Evolutionary conservation across 2,329 filamentous ascomycete species (phyloP).

Genomic region (Phyllachora maydis): DNA sequence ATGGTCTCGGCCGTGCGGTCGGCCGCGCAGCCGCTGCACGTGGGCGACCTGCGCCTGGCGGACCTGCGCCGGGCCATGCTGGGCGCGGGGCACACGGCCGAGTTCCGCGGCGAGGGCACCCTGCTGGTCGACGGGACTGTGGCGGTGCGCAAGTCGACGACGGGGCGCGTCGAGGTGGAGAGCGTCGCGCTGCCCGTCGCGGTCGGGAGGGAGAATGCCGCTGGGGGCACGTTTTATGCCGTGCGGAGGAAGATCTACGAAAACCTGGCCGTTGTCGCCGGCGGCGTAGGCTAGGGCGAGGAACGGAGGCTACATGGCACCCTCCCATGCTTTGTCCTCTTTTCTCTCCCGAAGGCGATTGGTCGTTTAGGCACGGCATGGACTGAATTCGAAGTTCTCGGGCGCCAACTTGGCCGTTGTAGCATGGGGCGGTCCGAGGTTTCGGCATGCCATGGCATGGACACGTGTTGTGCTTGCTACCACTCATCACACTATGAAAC

Average conservation of each 20-base stretch:
- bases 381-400: too few relatives aligned
- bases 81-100: slow-evolving; percentile 61
- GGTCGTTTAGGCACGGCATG: too few relatives aligned
- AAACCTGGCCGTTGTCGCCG: slow-evolving; percentile 75
- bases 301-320: too few relatives aligned
- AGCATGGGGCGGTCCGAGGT: too few relatives aligned
- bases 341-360: too few relatives aligned
- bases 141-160: slow-evolving; percentile 69
- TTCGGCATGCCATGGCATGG: too few relatives aligned
- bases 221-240: slow-evolving; percentile 43
- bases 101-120: slow-evolving; percentile 85
- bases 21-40: slow-evolving; percentile 73
- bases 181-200: slow-evolving; percentile 38
- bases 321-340: too few relatives aligned
- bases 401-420: too few relatives aligned
- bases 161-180: slow-evolving; percentile 78
- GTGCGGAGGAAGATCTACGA: slow-evolving; percentile 88
- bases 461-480: too few relatives aligned
- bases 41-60: slow-evolving; percentile 77
- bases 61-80: slow-evolving; percentile 76
- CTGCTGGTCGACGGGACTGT: slow-evolving; percentile 77
- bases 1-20: slow-evolving; percentile 55
- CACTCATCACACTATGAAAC: too few relatives aligned
- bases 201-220: slow-evolving; percentile 15
- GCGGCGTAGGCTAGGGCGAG: too few relatives aligned